Conservation (phyloP, 1,284 basidiomycete genomes). For the Cutaneotrichosporon dermatis region DNA sequence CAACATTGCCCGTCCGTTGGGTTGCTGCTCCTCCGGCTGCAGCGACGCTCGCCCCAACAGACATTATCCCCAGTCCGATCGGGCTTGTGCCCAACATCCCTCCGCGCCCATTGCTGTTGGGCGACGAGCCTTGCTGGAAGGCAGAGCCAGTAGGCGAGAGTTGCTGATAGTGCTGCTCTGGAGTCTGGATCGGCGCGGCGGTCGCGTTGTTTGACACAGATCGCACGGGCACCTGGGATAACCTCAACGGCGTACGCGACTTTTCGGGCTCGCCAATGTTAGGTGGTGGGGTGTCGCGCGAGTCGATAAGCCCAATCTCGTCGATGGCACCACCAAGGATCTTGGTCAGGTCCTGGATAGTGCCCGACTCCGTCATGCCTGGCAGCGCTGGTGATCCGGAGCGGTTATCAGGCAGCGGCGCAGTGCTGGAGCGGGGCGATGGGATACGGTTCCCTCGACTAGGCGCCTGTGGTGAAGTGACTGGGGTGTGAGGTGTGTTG, state of each 20-base stretch:
- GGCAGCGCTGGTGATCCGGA: background rate
- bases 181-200: background rate
- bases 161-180: background rate
- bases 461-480: slow-evolving; percentile 7
- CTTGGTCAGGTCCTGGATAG: slow-evolving; percentile 44
- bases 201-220: slow-evolving; percentile 1
- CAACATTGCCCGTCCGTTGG: slow-evolving; percentile 3
- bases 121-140: slow-evolving; percentile 2
- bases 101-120: background rate
- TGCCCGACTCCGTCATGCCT: slow-evolving; percentile 5
- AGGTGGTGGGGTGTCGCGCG: slow-evolving; percentile 37
- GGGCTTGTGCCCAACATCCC: slow-evolving; percentile 1
- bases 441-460: background rate
- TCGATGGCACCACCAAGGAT: slow-evolving; percentile 47
- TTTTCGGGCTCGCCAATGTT: slow-evolving; percentile 26
- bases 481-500: slow-evolving; percentile 26
- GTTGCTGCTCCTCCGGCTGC: background rate
- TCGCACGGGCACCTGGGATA: slow-evolving; percentile 4
- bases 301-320: slow-evolving; percentile 42
- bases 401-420: background rate
- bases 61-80: slow-evolving; percentile 1
- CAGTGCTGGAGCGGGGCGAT: slow-evolving; percentile 9
- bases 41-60: background rate
- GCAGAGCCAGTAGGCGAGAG: slow-evolving; percentile 7
- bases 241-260: background rate